Evolutionary conservation across 768 basidiomycete genomes (phyloP), one percentile per base, ranked within the genome.

Genomic region (Boletus reticulatus): DNA sequence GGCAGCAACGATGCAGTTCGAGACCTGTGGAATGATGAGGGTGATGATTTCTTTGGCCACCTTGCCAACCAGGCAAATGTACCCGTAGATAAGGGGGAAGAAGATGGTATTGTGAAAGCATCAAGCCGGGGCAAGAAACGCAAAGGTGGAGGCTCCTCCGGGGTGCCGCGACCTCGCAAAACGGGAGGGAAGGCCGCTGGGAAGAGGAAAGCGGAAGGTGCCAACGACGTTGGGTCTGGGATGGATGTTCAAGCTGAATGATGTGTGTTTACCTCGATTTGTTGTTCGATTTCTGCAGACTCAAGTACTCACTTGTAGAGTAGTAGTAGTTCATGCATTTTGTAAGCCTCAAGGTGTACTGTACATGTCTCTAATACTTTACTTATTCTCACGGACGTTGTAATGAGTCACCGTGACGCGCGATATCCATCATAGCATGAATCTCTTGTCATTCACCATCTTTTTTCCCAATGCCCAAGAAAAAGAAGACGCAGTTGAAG

Each of bases 21-120:
- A 47, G 90, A 92, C 64, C 70, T 92, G 20, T 92, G 90, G 90
- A 85, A 88, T 60, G 90, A 92, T 44, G 90, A 92, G 65, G 90
- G 89, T 16, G 90, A 92, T 61, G 88, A 89, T 63, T 92, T 92
- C 73, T 92, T 92, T 63, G 87, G 85, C 0, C 87, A 88, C 57
- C 70, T 78, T 20, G 73, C 72, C 12, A 61, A 65, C 22, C 62
- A 67, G 12, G 68, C 59, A 24, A 55, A 53, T 41, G 41, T 46
- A 42, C 46, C 50, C 3, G 53, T 20, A 20, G 72, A 72, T 7
- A 70, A 57, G 31, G 68, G 56, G 4, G 67, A 66, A 41, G 74
- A 75, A 32, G 74, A 75, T 11, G 58, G 65, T 13, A 58, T 60
- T 34, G 56, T 58, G 5, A 58, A 63, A 8, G 67, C 67, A 6